Base-by-base conservation (phyloP, 1,139 yeast species). In the Pichia sp. region DNA sequence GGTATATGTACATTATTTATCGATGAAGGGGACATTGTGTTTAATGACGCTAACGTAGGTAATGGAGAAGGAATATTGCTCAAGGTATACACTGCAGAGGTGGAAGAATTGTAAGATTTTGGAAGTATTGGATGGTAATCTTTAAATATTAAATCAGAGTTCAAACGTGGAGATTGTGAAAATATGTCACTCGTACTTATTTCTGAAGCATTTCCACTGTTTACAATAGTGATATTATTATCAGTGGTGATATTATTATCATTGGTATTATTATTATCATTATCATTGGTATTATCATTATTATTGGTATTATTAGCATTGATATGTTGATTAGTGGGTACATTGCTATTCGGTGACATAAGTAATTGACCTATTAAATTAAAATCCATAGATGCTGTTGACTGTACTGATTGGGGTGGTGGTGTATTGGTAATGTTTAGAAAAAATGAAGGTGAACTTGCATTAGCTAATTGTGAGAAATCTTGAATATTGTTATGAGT, bases 321-420 rank as follows among this genome's bases (percentile, higher is more conserved):
- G n/a, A n/a, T n/a, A n/a, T n/a, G n/a, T n/a, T n/a, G n/a, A n/a
- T n/a, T n/a, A n/a, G n/a, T n/a, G n/a, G n/a, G n/a, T n/a, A n/a
- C n/a, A n/a, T n/a, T n/a, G n/a, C 46, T 24, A n/a, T 40, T 45
- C n/a, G 52, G 52, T 8, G 53, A 50, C 39, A 50, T 34, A 8
- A 50, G 43, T 37, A 50, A 5, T n/a, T 47, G 48, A 8, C 53
- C 53, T 20, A 50, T 50, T 16, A 45, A 34, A 23, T 50, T 49
- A 25, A 50, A 50, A 24, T 50, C 50, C 25, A 46, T 44, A 13
- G 39, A 20, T 36, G 41, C 45, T 27, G 44, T 42, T 15, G 41
- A 11, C n/a, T 39, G 3, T 37, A 8, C 11, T 15, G 16, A 38
- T 25, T 24, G 42, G 4, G 45, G 25, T 7, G 39, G 32, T 16